phyloP scores from a whole-genome alignment of 345 rosid genomes.

The Syzygium oleosum region DNA sequence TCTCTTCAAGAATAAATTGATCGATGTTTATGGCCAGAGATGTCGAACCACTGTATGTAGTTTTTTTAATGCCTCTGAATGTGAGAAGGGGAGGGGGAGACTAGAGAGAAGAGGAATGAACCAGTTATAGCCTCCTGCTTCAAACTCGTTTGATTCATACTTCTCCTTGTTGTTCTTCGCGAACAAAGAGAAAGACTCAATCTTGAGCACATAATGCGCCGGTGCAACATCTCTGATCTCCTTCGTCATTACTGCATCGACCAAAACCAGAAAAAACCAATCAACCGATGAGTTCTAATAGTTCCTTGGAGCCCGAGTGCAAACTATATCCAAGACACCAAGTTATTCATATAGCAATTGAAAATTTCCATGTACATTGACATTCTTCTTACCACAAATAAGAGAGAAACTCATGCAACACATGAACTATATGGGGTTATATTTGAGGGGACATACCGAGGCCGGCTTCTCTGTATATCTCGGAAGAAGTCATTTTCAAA shows the following conservation, averaged over 20 bases:
- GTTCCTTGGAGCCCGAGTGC: not conserved
- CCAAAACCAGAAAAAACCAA: not conserved
- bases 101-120: not conserved
- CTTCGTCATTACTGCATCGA: not conserved
- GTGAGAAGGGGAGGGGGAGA: not conserved
- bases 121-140: not conserved
- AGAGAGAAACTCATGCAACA: not conserved
- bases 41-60: not conserved
- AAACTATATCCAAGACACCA: not conserved
- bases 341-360: not conserved
- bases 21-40: not conserved
- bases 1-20: not conserved
- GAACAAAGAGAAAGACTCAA: not conserved
- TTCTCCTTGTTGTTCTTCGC: not conserved
- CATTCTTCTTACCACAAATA: not conserved
- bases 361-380: not conserved
- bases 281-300: not conserved
- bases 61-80: not conserved
- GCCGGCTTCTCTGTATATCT: not conserved
- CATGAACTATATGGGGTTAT: not conserved
- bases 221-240: not conserved
- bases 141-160: not conserved
- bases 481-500: accelerated
- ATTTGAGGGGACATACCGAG: not conserved
- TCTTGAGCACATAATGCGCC: not conserved